A percentile compares a stretch with the other conserved stretches of the same genome.
These are phyloP conservation scores for Mortierella sp. DNA, from an alignment of 371 early-diverging fungal genomes.

Conservation along the genomic window DNA sequence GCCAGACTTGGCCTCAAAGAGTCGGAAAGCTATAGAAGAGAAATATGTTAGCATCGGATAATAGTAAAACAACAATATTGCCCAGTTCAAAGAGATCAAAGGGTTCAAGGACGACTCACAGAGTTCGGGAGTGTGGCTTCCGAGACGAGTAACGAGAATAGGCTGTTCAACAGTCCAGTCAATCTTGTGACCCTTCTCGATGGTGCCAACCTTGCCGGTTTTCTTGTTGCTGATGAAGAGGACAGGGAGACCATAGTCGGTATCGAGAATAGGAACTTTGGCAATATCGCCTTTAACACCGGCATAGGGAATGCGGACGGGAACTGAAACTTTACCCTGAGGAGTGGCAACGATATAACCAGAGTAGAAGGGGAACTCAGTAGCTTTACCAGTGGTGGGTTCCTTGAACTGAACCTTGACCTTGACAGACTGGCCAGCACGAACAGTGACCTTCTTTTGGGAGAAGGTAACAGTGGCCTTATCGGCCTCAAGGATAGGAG, in stretches of 20 bases:
- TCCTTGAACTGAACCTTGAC: constrained; percentile 59
- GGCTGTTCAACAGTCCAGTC: constrained; percentile 25
- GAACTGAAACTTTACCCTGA: constrained; percentile 21
- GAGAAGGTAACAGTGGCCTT: constrained; percentile 56
- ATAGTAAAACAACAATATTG: too few relatives aligned
- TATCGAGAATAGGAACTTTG: constrained; percentile 61
- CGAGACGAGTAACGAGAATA: constrained; percentile 26
- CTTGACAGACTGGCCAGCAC: constrained; percentile 56
- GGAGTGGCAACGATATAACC: constrained; percentile 50
- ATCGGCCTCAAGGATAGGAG: constrained; percentile 49
- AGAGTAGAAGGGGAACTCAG: constrained; percentile 54
- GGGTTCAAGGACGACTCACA: constrained; percentile 5
- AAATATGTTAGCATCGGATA: neutral
- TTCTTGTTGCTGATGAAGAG: constrained; percentile 15
- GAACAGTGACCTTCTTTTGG: constrained; percentile 42
- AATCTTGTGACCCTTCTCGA: constrained; percentile 32
- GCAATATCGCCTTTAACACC: constrained; percentile 64
- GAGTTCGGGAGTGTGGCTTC: constrained; percentile 48
- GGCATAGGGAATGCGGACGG: constrained; percentile 65
- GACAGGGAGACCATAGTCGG: constrained; percentile 17
- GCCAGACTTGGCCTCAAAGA: constrained; percentile 14
- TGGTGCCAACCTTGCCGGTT: constrained; percentile 13
- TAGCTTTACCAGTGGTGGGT: constrained; percentile 58
- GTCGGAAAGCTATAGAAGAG: constrained; percentile 3
- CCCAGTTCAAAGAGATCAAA: neutral